Conservation (phyloP, 768 basidiomycete genomes). For the Leccinum fibrillosum region DNA sequence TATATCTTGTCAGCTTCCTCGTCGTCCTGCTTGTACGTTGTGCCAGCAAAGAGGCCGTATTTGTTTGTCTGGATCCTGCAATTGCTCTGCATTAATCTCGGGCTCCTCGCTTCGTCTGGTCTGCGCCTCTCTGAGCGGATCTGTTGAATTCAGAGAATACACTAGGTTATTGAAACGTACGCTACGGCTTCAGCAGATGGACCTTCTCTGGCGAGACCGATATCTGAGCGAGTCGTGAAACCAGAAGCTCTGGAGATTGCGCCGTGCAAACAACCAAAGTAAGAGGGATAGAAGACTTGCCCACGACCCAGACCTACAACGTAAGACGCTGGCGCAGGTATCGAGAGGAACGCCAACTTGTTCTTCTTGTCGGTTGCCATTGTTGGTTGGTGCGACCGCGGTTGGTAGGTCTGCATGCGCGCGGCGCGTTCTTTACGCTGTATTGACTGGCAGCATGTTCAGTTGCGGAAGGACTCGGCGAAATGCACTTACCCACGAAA, state of each 20-base stretch:
- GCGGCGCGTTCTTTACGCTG: too few relatives aligned
- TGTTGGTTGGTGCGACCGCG: background rate
- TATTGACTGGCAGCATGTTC: too few relatives aligned
- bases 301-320: constrained; percentile 98
- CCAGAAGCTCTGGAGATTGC: constrained; percentile 72
- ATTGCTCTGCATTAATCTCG: constrained; percentile 86
- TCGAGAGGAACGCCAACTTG: constrained; percentile 83
- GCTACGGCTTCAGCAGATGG: constrained; percentile 90
- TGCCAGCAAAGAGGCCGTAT: constrained; percentile 92
- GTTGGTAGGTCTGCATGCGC: too few relatives aligned
- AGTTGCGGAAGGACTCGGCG: too few relatives aligned
- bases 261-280: constrained; percentile 8
- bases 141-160: too few relatives aligned
- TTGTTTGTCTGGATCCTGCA: constrained; percentile 97
- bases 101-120: constrained; percentile 83
- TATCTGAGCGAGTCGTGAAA: constrained; percentile 97
- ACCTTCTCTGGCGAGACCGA: constrained; percentile 94
- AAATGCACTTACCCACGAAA: too few relatives aligned
- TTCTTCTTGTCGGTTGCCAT: constrained; percentile 63
- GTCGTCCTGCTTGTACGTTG: constrained; percentile 94
- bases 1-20: constrained; percentile 97
- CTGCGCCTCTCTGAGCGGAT: constrained; percentile 68
- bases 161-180: constrained; percentile 40
- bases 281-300: constrained; percentile 40
- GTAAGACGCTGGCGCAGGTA: constrained; percentile 94